Percentiles rank a stretch among this genome's conserved stretches.
Conservation (phyloP, 2,329 filamentous ascomycete species). For the Hortaea werneckii region DNA sequence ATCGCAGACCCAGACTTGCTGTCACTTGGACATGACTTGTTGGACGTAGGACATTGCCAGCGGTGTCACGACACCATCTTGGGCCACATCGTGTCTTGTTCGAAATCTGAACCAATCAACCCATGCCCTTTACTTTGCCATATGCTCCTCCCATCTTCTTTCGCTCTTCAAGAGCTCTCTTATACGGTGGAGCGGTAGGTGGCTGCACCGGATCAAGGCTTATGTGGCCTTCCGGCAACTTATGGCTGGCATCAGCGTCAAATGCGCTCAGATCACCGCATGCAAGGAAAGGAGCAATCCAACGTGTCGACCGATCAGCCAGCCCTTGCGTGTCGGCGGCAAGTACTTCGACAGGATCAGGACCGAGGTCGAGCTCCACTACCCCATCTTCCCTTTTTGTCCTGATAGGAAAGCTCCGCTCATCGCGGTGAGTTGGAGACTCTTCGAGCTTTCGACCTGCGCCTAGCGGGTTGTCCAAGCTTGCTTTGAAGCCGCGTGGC, state of each 20-base stretch:
- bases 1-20: too few species aligned
- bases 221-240: slow-evolving; percentile 73
- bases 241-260: slow-evolving; percentile 91
- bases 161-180: slow-evolving; percentile 75
- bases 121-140: slow-evolving; percentile 51
- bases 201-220: slow-evolving; percentile 88
- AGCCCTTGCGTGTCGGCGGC: slow-evolving; percentile 31
- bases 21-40: too few species aligned
- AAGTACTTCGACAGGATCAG: slow-evolving; percentile 35
- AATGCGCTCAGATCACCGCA: slow-evolving; percentile 91
- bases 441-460: slow-evolving; percentile 4
- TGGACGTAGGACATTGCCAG: too few species aligned
- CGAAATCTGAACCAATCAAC: neutral
- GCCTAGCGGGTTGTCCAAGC: slow-evolving; percentile 64
- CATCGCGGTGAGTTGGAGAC: neutral
- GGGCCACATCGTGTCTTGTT: too few species aligned
- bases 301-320: slow-evolving; percentile 44
- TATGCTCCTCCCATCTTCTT: slow-evolving; percentile 67
- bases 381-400: slow-evolving; percentile 36
- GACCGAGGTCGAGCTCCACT: slow-evolving; percentile 38
- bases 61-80: too few species aligned
- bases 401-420: slow-evolving; percentile 16
- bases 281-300: slow-evolving; percentile 95
- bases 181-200: slow-evolving; percentile 91
- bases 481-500: slow-evolving; percentile 64